Evolutionary conservation across 2,329 filamentous ascomycete genomes (phyloP), one percentile per base, ranked within the genome.

Genomic region (Cladophialophora exuberans): DNA sequence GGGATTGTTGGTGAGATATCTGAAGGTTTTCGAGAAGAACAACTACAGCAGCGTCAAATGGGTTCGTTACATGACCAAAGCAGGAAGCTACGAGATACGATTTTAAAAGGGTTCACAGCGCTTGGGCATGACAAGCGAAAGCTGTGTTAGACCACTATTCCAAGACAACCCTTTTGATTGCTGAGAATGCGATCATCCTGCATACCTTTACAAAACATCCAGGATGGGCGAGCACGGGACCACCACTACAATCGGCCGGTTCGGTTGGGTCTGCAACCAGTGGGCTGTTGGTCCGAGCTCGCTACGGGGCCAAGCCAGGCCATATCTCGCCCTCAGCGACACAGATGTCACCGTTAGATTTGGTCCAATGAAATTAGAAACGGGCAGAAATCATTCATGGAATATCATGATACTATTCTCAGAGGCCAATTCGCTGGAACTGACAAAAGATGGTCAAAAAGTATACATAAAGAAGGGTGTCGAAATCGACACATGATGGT

Each of bases 11-110:
- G 94, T 99, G 54, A 80, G 95, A 45, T 99, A 99, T 72, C 76
- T 99, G 54, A 99, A 99, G 76, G 94, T 99, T 1, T 99, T 99
- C 76, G 94, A 99, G 78, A 99, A 99, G 85, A 94, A 84, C 73
- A 97, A 97, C 73, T 99, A 99, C 72, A 95, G 89, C 60, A 96
- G 91, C 69, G 94, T 99, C 44, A 99, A 99, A 74, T 99, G 94
- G 94, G 94, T 99, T 65, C 81, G 94, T 65, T 99, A 99, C 74
- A 97, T 99, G 94, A 99, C 94, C 15, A 85, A 93, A 63, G 94
- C 93, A 13, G 94, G 94, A 23, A 97, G 91, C 73, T 99, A 99
- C 73, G 94, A 99, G 76, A 96, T 99, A 70, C 82, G 91, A 87
- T 95, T 65, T 35, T 65, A 36, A 59, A 35, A n/a, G 3, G 15